Conservation (phyloP, 352 stramenopile species). For the Thalassiosira sp. region DNA sequence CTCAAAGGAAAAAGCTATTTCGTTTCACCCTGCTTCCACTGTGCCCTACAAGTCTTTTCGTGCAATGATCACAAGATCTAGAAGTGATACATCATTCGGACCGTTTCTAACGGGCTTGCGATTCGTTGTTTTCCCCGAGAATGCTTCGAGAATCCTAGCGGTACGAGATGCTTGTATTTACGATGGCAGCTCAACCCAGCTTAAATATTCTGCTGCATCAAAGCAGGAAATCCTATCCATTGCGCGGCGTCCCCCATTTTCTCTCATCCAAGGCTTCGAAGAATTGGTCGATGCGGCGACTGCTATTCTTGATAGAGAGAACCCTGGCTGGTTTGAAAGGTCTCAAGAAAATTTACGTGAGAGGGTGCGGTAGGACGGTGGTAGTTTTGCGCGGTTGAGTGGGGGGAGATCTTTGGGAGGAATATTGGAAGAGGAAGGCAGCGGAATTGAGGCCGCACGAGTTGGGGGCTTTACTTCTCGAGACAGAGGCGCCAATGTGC, state of each 20-base stretch:
- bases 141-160: constrained; percentile 8
- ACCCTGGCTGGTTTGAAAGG: constrained; percentile 15
- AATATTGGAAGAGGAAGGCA: no score
- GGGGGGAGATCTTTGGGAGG: no score
- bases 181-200: constrained; percentile 4
- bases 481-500: no score
- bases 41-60: constrained; percentile 14
- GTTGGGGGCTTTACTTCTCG: no score
- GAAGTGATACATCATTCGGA: constrained; percentile 14
- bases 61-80: constrained; percentile 19
- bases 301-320: constrained; percentile 9
- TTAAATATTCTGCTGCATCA: not conserved
- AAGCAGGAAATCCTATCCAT: not conserved
- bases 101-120: constrained; percentile 22
- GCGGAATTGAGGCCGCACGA: no score
- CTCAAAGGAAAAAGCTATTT: constrained; percentile 2
- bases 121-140: constrained; percentile 6
- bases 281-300: constrained; percentile 15
- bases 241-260: not conserved
- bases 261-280: constrained; percentile 10
- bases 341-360: constrained; percentile 20
- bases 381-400: no score
- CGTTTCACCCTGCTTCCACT: constrained; percentile 14
- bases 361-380: no score
- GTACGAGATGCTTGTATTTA: constrained; percentile 23